Evolutionary conservation across 495 filamentous ascomycete genomes (phyloP), one percentile per base, ranked within the genome.

Genomic region (Trichoderma gamsii): DNA sequence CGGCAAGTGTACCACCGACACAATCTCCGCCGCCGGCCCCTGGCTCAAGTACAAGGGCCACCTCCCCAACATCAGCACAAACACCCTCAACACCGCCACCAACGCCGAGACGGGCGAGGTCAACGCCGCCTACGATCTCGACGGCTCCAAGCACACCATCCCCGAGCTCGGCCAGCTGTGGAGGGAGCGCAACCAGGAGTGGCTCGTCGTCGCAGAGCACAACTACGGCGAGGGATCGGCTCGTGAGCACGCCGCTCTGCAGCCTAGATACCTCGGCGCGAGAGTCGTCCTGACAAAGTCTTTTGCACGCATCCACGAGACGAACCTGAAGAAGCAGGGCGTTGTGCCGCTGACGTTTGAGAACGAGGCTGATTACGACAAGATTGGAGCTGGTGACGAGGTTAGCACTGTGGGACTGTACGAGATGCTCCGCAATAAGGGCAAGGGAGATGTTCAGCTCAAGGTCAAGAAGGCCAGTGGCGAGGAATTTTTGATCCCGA

Each of bases 21-120:
- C 95, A 69, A 99, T 99, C 77, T 97, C 93, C 25, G 95, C 94
- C 7, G 95, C 95, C 3, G 95, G 95, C 7, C 93, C 93, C 4
- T 99, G 95, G 95, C 84, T 99, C 44, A 98, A 97, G 79, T 99
- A 97, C 86, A 98, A 98, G 84, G 95, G 95, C 70, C 95, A 99
- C 77, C 86, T 99, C 41, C 92, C 94, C 76, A 99, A 99, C 81
- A 99, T 99, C 81, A 89, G 87, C 70, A 91, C 87, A 71, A 99
- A 99, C 84, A 99, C 95, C 0, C 87, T 99, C 59, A 97, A 97
- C 78, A 92, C 92, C 35, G 95, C 95, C 69, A 85, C 91, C 72
- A 97, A 97, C 77, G 93, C 91, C 32, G 92, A 87, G 51, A 99
- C 94, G 0, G 91, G 88, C 70, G 93, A 97, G 74, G 92, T 92